Conservation (phyloP, 2,329 filamentous ascomycete genomes). For the Colletotrichum sp. region DNA sequence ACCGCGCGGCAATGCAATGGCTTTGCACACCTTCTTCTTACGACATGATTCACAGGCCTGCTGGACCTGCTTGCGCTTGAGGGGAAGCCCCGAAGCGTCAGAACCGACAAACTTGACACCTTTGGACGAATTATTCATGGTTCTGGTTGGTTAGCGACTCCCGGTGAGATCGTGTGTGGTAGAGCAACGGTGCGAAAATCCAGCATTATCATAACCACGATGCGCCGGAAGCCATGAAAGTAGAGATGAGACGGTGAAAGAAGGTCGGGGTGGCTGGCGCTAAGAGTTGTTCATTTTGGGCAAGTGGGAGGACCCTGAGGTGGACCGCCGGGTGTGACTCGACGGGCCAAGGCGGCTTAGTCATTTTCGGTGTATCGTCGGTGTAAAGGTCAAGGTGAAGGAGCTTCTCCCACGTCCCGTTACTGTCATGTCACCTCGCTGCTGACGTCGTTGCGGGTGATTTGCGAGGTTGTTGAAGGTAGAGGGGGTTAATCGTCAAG, state of each 20-base stretch:
- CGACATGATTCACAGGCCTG: conserved; percentile 63
- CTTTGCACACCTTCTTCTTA: conserved; percentile 52
- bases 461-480: not conserved
- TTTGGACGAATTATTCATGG: conserved; percentile 21
- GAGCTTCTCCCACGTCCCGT: not conserved
- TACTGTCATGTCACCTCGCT: not conserved
- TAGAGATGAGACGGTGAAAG: conserved; percentile 2
- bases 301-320: not conserved
- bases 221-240: not conserved
- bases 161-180: not conserved
- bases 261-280: not conserved
- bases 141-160: not conserved
- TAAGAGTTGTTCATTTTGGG: not conserved
- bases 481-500: not conserved
- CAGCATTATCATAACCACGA: conserved; percentile 7
- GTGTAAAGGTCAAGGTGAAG: not conserved
- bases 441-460: not conserved
- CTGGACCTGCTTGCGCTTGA: conserved; percentile 64
- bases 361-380: conserved; percentile 14
- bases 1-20: not conserved
- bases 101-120: conserved; percentile 62
- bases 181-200: not conserved
- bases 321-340: conserved; percentile 10
- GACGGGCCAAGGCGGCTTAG: not conserved
- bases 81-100: conserved; percentile 56